A percentile compares a stretch with the other conserved stretches of the same genome.
These are phyloP conservation scores for Parachaetomium inaequale DNA, from an alignment of 495 filamentous ascomycete genomes.

Conservation along the genomic window DNA sequence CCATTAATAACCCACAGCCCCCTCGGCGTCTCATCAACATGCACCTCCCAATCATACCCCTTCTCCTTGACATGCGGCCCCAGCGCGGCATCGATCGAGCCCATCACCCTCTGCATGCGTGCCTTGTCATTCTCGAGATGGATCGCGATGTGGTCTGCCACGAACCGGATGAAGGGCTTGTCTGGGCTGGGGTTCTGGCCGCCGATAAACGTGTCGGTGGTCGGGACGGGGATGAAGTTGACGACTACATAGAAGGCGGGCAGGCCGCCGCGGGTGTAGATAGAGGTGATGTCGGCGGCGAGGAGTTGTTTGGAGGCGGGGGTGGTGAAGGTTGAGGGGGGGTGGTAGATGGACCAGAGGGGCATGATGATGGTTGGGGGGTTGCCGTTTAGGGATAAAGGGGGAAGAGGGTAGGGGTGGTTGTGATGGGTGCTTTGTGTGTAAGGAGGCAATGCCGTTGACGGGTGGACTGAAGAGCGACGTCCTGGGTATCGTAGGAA, in stretches of 20 bases:
- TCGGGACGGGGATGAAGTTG: conserved; percentile 31
- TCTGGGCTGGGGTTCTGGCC: conserved; percentile 22
- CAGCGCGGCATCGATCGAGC: conserved; percentile 19
- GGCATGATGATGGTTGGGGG: conserved; percentile 27
- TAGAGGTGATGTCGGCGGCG: conserved; percentile 23
- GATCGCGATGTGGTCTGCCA: conserved; percentile 34
- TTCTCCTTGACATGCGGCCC: conserved; percentile 34
- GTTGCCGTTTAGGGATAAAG: too few species aligned
- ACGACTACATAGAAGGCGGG: conserved; percentile 41
- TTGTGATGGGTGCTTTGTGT: too few species aligned
- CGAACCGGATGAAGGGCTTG: conserved; percentile 36
- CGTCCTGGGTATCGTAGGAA: too few species aligned
- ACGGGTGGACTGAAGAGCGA: too few species aligned
- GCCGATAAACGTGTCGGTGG: conserved; percentile 27
- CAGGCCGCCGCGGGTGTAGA: conserved; percentile 35
- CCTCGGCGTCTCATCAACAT: conserved; percentile 27
- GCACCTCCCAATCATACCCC: conserved; percentile 42
- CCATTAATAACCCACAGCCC: too few species aligned
- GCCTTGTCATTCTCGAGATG: conserved; percentile 13
- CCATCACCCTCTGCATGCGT: neutral
- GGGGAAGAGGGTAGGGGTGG: too few species aligned
- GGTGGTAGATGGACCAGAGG: conserved; percentile 41
- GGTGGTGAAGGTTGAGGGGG: conserved; percentile 27
- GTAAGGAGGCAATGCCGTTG: too few species aligned
- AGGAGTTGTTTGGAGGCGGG: conserved; percentile 27